These are phyloP conservation scores for Brettanomyces sp. DNA, from an alignment of 805 yeast species.

Conservation along the genomic window DNA sequence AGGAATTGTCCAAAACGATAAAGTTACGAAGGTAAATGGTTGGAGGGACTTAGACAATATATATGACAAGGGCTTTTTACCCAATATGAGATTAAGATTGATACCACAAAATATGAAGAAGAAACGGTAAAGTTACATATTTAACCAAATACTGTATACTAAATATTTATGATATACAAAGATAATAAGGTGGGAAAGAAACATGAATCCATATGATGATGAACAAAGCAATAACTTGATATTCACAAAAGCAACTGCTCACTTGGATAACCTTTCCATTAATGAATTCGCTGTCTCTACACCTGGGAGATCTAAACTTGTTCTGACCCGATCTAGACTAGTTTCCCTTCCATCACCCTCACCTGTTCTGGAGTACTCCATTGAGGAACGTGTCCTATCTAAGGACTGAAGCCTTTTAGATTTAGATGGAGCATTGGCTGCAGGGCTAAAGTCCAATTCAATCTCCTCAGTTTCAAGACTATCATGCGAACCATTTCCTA, in stretches of 20 bases:
- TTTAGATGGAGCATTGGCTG: conserved; percentile 3
- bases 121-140: neutral
- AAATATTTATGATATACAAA: neutral
- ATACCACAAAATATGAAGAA: conserved; percentile 10
- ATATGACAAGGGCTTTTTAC: conserved; percentile 41
- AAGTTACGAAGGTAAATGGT: conserved; percentile 6
- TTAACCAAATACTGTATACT: neutral
- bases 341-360: conserved; percentile 14
- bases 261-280: conserved; percentile 18
- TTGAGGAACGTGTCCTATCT: conserved; percentile 16
- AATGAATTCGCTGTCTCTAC: conserved; percentile 27
- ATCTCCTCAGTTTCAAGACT: conserved; percentile 41
- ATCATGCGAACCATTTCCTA: conserved; percentile 25
- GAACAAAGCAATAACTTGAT: neutral
- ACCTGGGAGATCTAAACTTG: conserved; percentile 31
- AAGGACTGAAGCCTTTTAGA: conserved; percentile 9
- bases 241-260: neutral
- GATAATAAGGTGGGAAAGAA: neutral
- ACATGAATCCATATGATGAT: neutral
- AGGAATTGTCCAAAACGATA: neutral
- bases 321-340: conserved; percentile 21
- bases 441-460: conserved; percentile 30
- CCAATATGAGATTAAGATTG: conserved; percentile 29
- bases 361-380: conserved; percentile 7
- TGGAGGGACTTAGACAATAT: conserved; percentile 31